Evolutionary conservation across 2,329 filamentous ascomycete genomes (phyloP), one percentile per base, ranked within the genome.

Genomic region (Neoscytalidium dimidiatum): DNA sequence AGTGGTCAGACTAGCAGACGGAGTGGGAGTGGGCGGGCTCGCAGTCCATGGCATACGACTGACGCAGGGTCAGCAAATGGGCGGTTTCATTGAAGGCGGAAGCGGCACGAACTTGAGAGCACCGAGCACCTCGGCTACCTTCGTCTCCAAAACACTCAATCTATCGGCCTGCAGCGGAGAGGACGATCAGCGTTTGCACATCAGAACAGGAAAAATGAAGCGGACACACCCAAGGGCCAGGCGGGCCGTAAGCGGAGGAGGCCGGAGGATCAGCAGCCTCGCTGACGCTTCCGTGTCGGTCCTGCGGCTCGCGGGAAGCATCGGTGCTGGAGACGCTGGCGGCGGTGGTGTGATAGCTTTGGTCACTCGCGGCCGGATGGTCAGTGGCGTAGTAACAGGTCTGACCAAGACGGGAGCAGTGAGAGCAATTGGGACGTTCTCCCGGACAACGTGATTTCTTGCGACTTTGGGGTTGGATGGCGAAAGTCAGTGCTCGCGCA

Each of bases 381-480:
- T 76, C 71, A 66, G 33, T 23, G 41, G 56, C 56, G 26, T 60
- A 60, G 41, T 60, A 60, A 28, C 83, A 85, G 66, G 70, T 70
- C 69, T 84, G 82, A 4, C 78, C 76, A 31, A 84, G 73, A n/a
- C 83, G 78, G 33, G 78, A 74, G 71, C 83, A 85, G 60, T 82
- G 77, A 1, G 82, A 83, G 69, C 83, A 85, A 0, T 75, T 68
- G 0, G 83, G 83, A 64, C 81, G 78, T 68, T 84, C 82, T 8
- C 83, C 83, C 0, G 82, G 81, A 66, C 83, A 85, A 72, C 79
- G 79, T 31, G 81, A 79, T 70, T 85, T 85, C 71, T 84, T 85
- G 46, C 82, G 78, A 65, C 82, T 84, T 63, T 0, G 48, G 44
- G 28, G 31, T 7, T 13, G 13, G 28, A 23, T n/a, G 21, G 9